Percentiles rank a stretch among this genome's conserved stretches.
Evolutionary conservation across 2,329 filamentous ascomycete species (phyloP).

Genomic region (Penicillium sp.): DNA sequence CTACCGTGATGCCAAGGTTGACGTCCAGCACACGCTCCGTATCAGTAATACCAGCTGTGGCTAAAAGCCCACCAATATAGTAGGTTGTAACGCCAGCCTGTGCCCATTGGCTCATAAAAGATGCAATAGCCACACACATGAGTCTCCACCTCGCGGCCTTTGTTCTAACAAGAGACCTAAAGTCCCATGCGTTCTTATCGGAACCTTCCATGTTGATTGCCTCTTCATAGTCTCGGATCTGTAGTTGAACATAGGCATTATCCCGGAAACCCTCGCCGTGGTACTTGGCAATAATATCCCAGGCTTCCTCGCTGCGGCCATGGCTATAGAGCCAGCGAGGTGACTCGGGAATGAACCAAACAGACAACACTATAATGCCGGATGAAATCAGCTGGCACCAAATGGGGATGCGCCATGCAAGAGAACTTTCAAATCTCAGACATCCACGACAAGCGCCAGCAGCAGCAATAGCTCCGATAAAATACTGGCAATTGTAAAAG

Average conservation of each 20-base stretch:
- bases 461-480: slow-evolving; percentile 54
- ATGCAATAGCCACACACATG: slow-evolving; percentile 51
- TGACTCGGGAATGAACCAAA: slow-evolving; percentile 57
- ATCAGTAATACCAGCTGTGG: slow-evolving; percentile 51
- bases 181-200: slow-evolving; percentile 58
- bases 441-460: slow-evolving; percentile 56
- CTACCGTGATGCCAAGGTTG: slow-evolving; percentile 54
- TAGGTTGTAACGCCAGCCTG: slow-evolving; percentile 49
- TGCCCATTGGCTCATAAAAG: slow-evolving; percentile 53
- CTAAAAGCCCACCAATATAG: slow-evolving; percentile 55
- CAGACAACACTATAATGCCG: slow-evolving; percentile 50
- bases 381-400: slow-evolving; percentile 52
- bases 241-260: slow-evolving; percentile 32
- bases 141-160: slow-evolving; percentile 50
- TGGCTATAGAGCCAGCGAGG: slow-evolving; percentile 62
- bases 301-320: slow-evolving; percentile 58
- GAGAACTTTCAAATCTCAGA: slow-evolving; percentile 36
- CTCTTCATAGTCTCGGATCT: slow-evolving; percentile 35
- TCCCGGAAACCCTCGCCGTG: slow-evolving; percentile 52
- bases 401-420: slow-evolving; percentile 61
- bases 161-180: slow-evolving; percentile 1
- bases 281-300: slow-evolving; percentile 57
- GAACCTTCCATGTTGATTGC: slow-evolving; percentile 32
- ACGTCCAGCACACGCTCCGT: slow-evolving; percentile 56
- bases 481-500: slow-evolving; percentile 55